Base-by-base conservation (phyloP, 352 stramenopile genomes). In the Phytopythium mirpurense region DNA sequence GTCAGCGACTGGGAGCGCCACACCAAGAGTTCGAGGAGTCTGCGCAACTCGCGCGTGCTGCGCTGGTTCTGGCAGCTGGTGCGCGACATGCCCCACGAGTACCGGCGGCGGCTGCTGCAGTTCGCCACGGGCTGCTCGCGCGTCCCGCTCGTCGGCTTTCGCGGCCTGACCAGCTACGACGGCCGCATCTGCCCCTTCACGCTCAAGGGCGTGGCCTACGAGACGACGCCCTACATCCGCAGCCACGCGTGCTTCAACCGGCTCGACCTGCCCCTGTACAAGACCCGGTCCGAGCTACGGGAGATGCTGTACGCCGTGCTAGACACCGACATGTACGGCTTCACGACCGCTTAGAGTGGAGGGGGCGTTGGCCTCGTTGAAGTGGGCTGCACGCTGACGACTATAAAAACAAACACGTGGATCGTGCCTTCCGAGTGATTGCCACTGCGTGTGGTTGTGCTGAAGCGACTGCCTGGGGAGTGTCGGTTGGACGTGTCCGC, bases 1-100 rank as follows among this genome's bases (percentile, higher is more conserved):
- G 90, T 98, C 48, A 69, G 92, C 21, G 95, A 98, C 68, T 98
- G 95, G 95, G 85, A 92, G 65, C 57, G 56, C 8, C 63, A 98
- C 51, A 97, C 90, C 41, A 76, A 65, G 29, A 67, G 62, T 21
- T 74, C 68, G 3, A 67, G 59, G 47, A 74, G 67, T 47, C 47
- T 76, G 21, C 46, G 35, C 4, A 57, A 60, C 26, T 54, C 65
- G 35, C 46, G 68, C 49, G 62, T 72, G 5, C 50, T 71, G 50
- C 61, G 64, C n/a, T 77, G 63, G 64, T 83, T 86, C 45, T 86
- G 74, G 74, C 60, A 79, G 18, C 10, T 98, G 10, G 76, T 98
- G 42, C 88, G 89, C 31, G 78, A 80, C 16, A 82, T 85, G 72
- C 54, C 74, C 2, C 64, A 70, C 14, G 73, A 83, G 31, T 71